Conservation (phyloP, 371 early-diverging fungal species). For the Mucor plumbeus region DNA sequence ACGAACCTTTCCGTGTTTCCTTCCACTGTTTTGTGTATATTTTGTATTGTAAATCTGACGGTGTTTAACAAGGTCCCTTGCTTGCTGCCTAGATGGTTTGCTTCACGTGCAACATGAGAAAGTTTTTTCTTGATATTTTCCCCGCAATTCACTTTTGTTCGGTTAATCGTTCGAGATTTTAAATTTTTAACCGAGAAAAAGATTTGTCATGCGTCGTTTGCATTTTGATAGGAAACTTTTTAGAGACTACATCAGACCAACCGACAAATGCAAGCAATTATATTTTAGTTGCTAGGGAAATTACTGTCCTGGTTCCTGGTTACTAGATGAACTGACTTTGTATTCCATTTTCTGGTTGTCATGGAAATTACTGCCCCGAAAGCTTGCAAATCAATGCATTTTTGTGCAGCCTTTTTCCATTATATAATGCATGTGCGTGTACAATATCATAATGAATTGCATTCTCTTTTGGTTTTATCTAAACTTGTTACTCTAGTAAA, state of each 20-base stretch:
- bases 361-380: not conserved
- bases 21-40: slow-evolving; percentile 16
- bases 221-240: not conserved
- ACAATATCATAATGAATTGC: too few relatives aligned
- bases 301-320: not conserved
- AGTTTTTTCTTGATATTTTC: slow-evolving; percentile 5
- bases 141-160: slow-evolving; percentile 16
- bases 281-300: too few relatives aligned
- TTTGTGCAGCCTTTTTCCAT: too few relatives aligned
- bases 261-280: not conserved
- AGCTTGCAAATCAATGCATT: not conserved
- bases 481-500: too few relatives aligned
- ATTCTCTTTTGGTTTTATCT: too few relatives aligned
- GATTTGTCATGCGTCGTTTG: slow-evolving; percentile 6
- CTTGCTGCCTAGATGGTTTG: slow-evolving; percentile 10
- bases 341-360: not conserved
- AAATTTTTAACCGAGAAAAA: slow-evolving; percentile 7
- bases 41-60: slow-evolving; percentile 29
- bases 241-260: not conserved
- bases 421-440: not conserved
- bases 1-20: slow-evolving; percentile 21
- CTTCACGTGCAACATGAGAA: slow-evolving; percentile 25
- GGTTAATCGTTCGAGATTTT: not conserved
- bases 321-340: not conserved
- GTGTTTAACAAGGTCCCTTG: slow-evolving; percentile 25